These are phyloP conservation scores for Tylopilus plumbeoviolaceoides DNA, from an alignment of 768 basidiomycete genomes.

Conservation along the genomic window DNA sequence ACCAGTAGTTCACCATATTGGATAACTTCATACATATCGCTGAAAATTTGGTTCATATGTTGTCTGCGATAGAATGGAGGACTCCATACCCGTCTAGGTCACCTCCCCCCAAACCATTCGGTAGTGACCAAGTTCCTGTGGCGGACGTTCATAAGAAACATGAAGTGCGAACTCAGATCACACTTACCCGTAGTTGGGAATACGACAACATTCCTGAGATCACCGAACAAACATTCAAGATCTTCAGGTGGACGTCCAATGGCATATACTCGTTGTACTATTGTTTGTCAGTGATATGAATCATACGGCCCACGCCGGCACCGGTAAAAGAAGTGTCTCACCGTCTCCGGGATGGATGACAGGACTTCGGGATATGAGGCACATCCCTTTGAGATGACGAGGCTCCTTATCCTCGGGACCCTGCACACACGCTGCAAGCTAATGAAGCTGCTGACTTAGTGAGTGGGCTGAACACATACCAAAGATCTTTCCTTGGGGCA, in stretches of 20 bases:
- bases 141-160: too few relatives aligned
- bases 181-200: conserved; percentile 56
- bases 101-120: conserved; percentile 68
- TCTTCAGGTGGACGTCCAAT: conserved; percentile 65
- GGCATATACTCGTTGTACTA: conserved; percentile 67
- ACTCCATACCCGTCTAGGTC: conserved; percentile 64
- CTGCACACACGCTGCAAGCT: conserved; percentile 53
- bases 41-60: conserved; percentile 20
- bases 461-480: conserved; percentile 38
- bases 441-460: neutral
- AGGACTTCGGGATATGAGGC: conserved; percentile 67
- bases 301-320: too few relatives aligned
- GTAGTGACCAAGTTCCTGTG: conserved; percentile 55
- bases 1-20: conserved; percentile 54
- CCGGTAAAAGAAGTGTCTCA: conserved; percentile 19
- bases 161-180: neutral
- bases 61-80: neutral
- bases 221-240: conserved; percentile 38
- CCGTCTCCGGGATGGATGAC: conserved; percentile 76
- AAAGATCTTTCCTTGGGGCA: conserved; percentile 60
- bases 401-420: conserved; percentile 45
- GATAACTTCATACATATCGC: conserved; percentile 66
- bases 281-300: conserved; percentile 2
- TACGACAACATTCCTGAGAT: conserved; percentile 68
- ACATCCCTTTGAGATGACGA: conserved; percentile 54